These are phyloP conservation scores for Fusarium duplospermum DNA, from an alignment of 2,329 filamentous ascomycete genomes.

Conservation along the genomic window DNA sequence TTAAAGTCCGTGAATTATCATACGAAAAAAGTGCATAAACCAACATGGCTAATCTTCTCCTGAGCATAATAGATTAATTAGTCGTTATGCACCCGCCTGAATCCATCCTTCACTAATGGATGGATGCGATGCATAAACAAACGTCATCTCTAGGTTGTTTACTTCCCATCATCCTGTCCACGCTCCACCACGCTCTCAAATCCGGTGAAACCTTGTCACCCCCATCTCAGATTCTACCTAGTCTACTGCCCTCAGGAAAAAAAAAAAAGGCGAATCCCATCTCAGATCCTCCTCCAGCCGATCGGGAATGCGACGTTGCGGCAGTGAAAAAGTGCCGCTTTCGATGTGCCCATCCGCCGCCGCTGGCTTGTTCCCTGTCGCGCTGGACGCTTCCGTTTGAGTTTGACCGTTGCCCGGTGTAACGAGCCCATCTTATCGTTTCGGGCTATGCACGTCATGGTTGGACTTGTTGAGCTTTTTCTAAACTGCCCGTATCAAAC, in stretches of 20 bases:
- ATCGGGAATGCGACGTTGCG: conserved; percentile 27
- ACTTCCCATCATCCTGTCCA: conserved; percentile 10
- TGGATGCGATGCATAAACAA: conserved; percentile 29
- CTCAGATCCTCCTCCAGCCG: conserved; percentile 15
- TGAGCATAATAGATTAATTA: background rate
- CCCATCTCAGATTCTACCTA: conserved; percentile 1
- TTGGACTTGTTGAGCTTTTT: conserved; percentile 5
- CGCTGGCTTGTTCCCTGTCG: conserved; percentile 18
- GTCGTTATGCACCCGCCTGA: background rate
- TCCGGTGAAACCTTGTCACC: conserved; percentile 27
- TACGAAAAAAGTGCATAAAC: conserved; percentile 34
- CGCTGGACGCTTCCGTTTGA: conserved; percentile 13
- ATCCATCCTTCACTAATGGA: background rate
- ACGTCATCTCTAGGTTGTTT: conserved; percentile 41
- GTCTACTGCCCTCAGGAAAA: conserved; percentile 14
- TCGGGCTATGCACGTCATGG: conserved; percentile 11
- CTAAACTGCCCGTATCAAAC: background rate
- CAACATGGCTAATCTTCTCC: conserved; percentile 16
- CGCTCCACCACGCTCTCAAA: conserved; percentile 27
- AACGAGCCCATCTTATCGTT: conserved; percentile 29
- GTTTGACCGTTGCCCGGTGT: conserved; percentile 34
- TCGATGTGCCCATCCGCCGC: conserved; percentile 27
- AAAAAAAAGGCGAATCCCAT: conserved; percentile 13
- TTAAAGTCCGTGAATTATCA: conserved; percentile 22
- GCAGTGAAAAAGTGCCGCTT: conserved; percentile 13